Evolutionary conservation across 1,139 yeast species (phyloP), one percentile per base, ranked within the genome.

Genomic region (Arxiozyma heterogenica): DNA sequence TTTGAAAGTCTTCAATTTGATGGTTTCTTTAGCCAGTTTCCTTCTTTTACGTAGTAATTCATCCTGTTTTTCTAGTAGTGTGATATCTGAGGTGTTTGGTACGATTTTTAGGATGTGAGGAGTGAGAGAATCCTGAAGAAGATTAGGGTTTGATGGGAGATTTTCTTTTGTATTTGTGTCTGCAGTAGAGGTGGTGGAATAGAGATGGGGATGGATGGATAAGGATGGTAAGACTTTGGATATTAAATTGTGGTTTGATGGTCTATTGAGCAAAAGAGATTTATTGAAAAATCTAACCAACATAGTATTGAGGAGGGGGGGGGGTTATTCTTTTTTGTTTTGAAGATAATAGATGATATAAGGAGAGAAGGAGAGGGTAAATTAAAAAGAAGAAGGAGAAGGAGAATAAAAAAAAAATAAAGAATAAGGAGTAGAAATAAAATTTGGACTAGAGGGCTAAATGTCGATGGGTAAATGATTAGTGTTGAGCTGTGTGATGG

Each of bases 51-150:
- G 80, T 65, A 83, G 81, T 58, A 82, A 77, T 56, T 75, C 80
- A 71, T 90, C 96, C 73, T 86, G 93, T 61, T 75, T 76, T 72
- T 90, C 97, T 69, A 90, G 76, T 43, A 83, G 89, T 7, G 94
- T 87, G 54, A 79, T 63, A 54, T 75, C 80, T 0, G 73, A 59
- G 39, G 68, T 70, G 54, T 75, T 69, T n/a, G 77, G 77, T 11
- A 74, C 68, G 51, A 74, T 71, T 54, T 70, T 66, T 50, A 74
- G 61, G 54, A 67, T 53, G 11, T 58, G 62, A 1, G 67, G 61
- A 34, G 42, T 46, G 21, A 34, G 30, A 6, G 6, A 23, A 6
- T 34, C 42, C 34, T n/a, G n/a, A n/a, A 18, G 30, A 45, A 23
- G 17, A n/a, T 41, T 12, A 2, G 48, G 38, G 34, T n/a, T 12